phyloP scores from a whole-genome alignment of 202 grass and related monocot genomes.

The Cymbopogon flexuosus region DNA sequence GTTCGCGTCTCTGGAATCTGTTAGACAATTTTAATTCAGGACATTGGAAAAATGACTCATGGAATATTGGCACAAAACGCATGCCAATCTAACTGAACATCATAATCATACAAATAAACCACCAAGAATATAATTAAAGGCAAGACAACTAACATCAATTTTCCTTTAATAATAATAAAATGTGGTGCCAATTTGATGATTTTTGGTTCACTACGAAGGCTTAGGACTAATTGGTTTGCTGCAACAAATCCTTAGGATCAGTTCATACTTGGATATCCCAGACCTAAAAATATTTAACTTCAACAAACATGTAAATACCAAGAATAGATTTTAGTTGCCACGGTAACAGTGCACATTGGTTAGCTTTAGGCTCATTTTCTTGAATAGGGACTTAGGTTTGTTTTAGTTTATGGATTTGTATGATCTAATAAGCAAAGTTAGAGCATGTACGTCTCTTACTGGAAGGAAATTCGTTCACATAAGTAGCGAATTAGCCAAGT shows the following conservation, averaged over 20 bases:
- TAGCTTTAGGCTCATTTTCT: background rate
- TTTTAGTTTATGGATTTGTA: background rate
- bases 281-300: background rate
- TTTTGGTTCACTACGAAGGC: background rate
- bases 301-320: background rate
- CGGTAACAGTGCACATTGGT: background rate
- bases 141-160: background rate
- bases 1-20: conserved; percentile 54
- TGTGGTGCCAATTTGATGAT: background rate
- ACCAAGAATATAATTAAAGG: background rate
- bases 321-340: background rate
- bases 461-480: background rate
- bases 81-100: background rate
- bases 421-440: background rate
- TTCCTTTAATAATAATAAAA: background rate
- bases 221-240: background rate
- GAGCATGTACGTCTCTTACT: background rate
- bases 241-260: background rate
- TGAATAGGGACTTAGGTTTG: background rate
- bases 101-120: background rate
- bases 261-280: background rate
- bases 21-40: background rate
- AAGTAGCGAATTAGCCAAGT: background rate
- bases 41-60: background rate
- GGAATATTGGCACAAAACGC: background rate